Conservation (phyloP, 164 flowering plant species). For the Akebia trifoliata region DNA sequence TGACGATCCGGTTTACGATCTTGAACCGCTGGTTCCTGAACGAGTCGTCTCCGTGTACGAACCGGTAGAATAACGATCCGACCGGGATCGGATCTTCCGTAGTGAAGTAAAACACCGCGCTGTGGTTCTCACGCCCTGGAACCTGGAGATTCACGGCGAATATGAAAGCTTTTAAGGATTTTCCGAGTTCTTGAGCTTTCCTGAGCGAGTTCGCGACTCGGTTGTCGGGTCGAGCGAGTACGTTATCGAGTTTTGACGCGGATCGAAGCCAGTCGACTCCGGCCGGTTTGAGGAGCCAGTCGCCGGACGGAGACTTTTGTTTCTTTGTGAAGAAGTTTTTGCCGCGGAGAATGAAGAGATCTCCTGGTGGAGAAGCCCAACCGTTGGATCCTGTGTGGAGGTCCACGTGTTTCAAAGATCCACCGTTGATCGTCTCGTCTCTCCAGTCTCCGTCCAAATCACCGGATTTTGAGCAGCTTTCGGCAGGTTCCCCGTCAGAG, state of each 20-base stretch:
- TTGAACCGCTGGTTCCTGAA: slow-evolving; percentile 79
- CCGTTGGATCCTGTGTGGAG: slow-evolving; percentile 72
- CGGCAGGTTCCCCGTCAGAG: no score
- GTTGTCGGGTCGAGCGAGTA: slow-evolving; percentile 66
- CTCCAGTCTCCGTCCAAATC: slow-evolving; percentile 41
- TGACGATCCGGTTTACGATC: slow-evolving; percentile 85
- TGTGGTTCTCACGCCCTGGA: slow-evolving; percentile 76
- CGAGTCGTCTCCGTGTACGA: slow-evolving; percentile 75
- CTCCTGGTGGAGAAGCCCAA: slow-evolving; percentile 95
- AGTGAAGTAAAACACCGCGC: slow-evolving; percentile 87
- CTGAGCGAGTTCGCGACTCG: slow-evolving; percentile 56
- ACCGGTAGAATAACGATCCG: slow-evolving; percentile 61
- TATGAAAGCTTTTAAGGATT: slow-evolving; percentile 51
- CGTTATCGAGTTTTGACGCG: slow-evolving; percentile 56
- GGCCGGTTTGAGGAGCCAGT: slow-evolving; percentile 66
- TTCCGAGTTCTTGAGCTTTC: slow-evolving; percentile 31
- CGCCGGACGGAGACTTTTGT: slow-evolving; percentile 63
- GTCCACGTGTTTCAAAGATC: slow-evolving; percentile 67
- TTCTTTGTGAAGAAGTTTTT: slow-evolving; percentile 51
- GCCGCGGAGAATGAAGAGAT: slow-evolving; percentile 62
- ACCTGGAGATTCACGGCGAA: slow-evolving; percentile 84
- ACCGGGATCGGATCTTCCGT: slow-evolving; percentile 59
- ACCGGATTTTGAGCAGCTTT: slow-evolving; percentile 15
- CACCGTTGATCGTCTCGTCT: slow-evolving; percentile 54
- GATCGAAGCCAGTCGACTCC: slow-evolving; percentile 92